Base-by-base conservation (phyloP, 2,329 filamentous ascomycete genomes). In the Stenocarpella maydis region DNA sequence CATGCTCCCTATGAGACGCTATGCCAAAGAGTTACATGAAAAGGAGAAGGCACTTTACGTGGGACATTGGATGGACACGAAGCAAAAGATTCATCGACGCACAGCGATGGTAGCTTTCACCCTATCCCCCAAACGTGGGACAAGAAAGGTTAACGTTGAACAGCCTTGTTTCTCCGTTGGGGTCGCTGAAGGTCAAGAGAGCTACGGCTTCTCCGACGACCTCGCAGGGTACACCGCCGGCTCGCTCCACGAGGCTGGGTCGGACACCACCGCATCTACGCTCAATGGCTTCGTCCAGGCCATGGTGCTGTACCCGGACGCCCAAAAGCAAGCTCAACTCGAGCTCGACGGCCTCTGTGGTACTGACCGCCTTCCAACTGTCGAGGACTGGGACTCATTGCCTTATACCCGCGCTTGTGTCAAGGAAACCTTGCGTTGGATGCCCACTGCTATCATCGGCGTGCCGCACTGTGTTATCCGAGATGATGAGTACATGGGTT, bases 271-370 rank as follows among this genome's bases (percentile, higher is more conserved):
- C 1, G 78, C 79, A 41, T 75, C 76, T 39, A 81, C 78, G 0
- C 77, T 86, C 5, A 75, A 80, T 37, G 79, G 76, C 5, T 84
- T 86, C 70, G 75, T 84, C 1, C 77, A 83, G 24, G 86, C 85
- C 7, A 85, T 87, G 83, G 54, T 78, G 3, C 76, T 82, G 10
- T 81, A 81, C 45, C 76, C 76, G 9, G 79, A 78, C 12, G 81
- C 84, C 0, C 83, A 85, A 69, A 80, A 74, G 69, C 76, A 74
- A 45, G 83, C 80, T 0, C 82, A 82, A 45, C 72, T 73, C 0
- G 81, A 84, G 53, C 70, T 85, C 15, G 82, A 85, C 70, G 72
- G 74, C 2, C 76, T 82, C 9, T 75, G 83, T n/a, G 83, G 83
- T 2, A 65, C 73, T 6, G 73, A 78, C 28, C 77, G 83, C 7